Evolutionary conservation across 768 basidiomycete genomes (phyloP).

Genomic region (Rhodotorula paludigena): DNA sequence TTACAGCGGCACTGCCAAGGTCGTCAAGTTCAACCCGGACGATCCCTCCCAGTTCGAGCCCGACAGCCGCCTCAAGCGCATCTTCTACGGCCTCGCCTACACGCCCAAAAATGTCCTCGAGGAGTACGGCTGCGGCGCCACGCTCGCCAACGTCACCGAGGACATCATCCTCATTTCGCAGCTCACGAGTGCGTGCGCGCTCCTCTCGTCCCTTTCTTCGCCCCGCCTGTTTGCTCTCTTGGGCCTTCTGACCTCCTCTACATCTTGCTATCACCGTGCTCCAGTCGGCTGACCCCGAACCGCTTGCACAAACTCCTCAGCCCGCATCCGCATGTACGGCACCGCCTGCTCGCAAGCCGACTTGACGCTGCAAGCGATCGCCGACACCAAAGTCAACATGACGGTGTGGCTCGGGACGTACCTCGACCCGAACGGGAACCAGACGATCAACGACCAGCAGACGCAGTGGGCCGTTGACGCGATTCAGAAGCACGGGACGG

Average conservation of each 20-base stretch:
- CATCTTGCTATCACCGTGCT: too few relatives aligned
- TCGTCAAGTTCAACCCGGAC: conserved; percentile 32
- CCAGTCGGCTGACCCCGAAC: too few relatives aligned
- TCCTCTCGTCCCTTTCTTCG: neutral
- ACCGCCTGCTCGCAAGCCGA: conserved; percentile 46
- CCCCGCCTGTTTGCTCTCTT: too few relatives aligned
- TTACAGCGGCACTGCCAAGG: conserved; percentile 23
- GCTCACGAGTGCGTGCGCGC: conserved; percentile 24
- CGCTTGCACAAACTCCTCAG: too few relatives aligned
- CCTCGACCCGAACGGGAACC: conserved; percentile 28
- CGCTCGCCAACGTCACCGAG: conserved; percentile 30
- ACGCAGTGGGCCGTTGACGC: conserved; percentile 59
- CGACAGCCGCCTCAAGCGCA: conserved; percentile 14
- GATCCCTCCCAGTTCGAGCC: conserved; percentile 33
- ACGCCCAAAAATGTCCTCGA: conserved; percentile 28
- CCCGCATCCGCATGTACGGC: conserved; percentile 36
- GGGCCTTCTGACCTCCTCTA: too few relatives aligned
- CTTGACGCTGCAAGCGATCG: conserved; percentile 72
- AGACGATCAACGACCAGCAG: conserved; percentile 61
- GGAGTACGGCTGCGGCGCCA: conserved; percentile 35
- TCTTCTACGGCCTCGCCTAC: conserved; percentile 32
- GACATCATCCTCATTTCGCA: conserved; percentile 42
- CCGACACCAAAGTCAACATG: conserved; percentile 61
- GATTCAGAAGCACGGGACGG: conserved; percentile 69
- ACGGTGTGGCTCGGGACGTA: conserved; percentile 44